Conservation (phyloP, 805 yeast genomes). For the Zygoascus flipseniorum region DNA sequence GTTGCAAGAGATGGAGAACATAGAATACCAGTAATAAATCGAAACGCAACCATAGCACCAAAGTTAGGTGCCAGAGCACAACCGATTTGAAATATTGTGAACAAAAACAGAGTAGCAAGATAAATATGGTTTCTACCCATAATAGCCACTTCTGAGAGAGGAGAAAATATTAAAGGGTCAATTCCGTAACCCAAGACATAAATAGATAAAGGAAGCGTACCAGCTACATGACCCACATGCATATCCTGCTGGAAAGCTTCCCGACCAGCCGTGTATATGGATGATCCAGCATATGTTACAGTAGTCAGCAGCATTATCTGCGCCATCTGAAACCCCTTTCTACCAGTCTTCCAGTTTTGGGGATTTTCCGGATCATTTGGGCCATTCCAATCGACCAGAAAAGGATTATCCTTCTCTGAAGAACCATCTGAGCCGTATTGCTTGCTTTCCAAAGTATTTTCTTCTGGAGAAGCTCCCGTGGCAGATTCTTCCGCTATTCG, state of each 20-base stretch:
- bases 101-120: constrained; percentile 38
- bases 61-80: constrained; percentile 43
- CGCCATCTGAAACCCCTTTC: constrained; percentile 33
- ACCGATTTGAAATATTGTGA: constrained; percentile 47
- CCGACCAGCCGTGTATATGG: constrained; percentile 50
- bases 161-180: constrained; percentile 60
- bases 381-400: constrained; percentile 27
- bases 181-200: constrained; percentile 60
- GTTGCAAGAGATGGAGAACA: constrained; percentile 50
- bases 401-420: constrained; percentile 8
- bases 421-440: background rate
- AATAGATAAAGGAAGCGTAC: constrained; percentile 47
- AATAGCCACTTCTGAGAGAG: constrained; percentile 42
- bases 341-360: constrained; percentile 42
- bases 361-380: constrained; percentile 36
- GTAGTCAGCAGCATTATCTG: constrained; percentile 40
- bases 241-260: constrained; percentile 31
- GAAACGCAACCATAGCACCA: constrained; percentile 41
- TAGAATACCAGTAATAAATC: constrained; percentile 47
- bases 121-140: constrained; percentile 42
- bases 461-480: no score
- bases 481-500: no score
- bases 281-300: constrained; percentile 51
- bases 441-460: no score
- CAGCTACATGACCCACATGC: constrained; percentile 39